A percentile compares a stretch with the other conserved stretches of the same genome.
Conservation (phyloP, 2,329 filamentous ascomycete genomes). For the Nannizziopsis barbatae region DNA sequence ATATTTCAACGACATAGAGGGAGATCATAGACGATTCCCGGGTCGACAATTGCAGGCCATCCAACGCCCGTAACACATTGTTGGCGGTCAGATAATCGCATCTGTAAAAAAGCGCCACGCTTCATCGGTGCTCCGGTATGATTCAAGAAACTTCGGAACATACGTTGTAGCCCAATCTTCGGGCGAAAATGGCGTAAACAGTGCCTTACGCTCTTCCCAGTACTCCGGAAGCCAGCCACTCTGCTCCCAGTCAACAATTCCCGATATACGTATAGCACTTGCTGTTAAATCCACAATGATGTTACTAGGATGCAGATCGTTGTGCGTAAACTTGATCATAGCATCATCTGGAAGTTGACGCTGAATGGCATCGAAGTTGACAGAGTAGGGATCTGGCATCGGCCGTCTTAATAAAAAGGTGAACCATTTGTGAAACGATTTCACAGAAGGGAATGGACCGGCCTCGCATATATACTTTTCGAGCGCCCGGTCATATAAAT, state of each 20-base stretch:
- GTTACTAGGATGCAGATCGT: slow-evolving; percentile 26
- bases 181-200: slow-evolving; percentile 16
- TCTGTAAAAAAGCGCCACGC: slow-evolving; percentile 24
- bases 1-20: too few species aligned
- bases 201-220: slow-evolving; percentile 26
- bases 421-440: slow-evolving; percentile 27
- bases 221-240: slow-evolving; percentile 25
- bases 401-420: slow-evolving; percentile 19
- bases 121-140: slow-evolving; percentile 21
- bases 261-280: slow-evolving; percentile 9
- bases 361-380: slow-evolving; percentile 23
- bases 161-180: slow-evolving; percentile 23
- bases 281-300: slow-evolving; percentile 20
- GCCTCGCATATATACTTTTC: slow-evolving; percentile 17
- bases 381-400: slow-evolving; percentile 21
- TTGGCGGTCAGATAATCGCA: too few species aligned
- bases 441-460: slow-evolving; percentile 22
- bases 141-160: slow-evolving; percentile 25
- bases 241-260: slow-evolving; percentile 26
- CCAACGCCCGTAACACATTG: too few species aligned
- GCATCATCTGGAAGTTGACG: slow-evolving; percentile 23
- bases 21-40: too few species aligned
- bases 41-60: too few species aligned
- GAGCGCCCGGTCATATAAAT: slow-evolving; percentile 21
- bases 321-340: slow-evolving; percentile 27